phyloP scores from a whole-genome alignment of 495 filamentous ascomycete species.

The Hypoxylon intermedium region DNA sequence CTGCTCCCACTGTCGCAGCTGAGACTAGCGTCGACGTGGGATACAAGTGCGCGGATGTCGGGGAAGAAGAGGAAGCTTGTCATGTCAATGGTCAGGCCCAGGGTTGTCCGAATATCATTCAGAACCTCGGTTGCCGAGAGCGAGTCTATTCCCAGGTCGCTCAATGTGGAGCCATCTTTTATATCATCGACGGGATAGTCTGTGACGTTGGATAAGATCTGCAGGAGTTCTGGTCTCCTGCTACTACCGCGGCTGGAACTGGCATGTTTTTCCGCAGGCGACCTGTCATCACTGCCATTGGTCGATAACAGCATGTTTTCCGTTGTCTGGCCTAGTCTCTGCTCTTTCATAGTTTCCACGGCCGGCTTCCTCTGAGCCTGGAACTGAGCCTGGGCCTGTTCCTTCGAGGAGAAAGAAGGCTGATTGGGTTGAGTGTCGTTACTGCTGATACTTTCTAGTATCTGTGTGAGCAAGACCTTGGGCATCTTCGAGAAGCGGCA shows the following conservation, averaged over 20 bases:
- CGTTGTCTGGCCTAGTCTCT: neutral
- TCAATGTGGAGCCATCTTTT: constrained; percentile 8
- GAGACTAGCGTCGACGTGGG: constrained; percentile 17
- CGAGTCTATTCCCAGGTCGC: constrained; percentile 51
- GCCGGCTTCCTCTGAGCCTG: no score
- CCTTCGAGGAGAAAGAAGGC: no score
- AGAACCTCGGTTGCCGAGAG: constrained; percentile 40
- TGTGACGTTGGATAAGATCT: constrained; percentile 17
- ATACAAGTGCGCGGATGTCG: constrained; percentile 11
- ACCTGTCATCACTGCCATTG: neutral
- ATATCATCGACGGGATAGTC: constrained; percentile 39
- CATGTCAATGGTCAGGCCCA: constrained; percentile 29
- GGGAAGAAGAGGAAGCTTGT: constrained; percentile 22
- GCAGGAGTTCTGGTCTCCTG: constrained; percentile 7
- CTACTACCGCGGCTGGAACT: constrained; percentile 1
- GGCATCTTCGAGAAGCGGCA: constrained; percentile 25
- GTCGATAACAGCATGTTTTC: neutral
- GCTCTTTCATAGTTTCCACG: no score
- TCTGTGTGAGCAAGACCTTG: constrained; percentile 7
- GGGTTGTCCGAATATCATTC: constrained; percentile 17
- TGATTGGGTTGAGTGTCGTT: no score
- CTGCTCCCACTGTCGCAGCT: constrained; percentile 1
- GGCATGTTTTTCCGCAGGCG: neutral
- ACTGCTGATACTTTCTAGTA: constrained; percentile 23
- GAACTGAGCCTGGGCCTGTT: no score